A percentile compares a stretch with the other conserved stretches of the same genome.
Conservation (phyloP, 164 flowering plant genomes). For the Houttuynia cordata region DNA sequence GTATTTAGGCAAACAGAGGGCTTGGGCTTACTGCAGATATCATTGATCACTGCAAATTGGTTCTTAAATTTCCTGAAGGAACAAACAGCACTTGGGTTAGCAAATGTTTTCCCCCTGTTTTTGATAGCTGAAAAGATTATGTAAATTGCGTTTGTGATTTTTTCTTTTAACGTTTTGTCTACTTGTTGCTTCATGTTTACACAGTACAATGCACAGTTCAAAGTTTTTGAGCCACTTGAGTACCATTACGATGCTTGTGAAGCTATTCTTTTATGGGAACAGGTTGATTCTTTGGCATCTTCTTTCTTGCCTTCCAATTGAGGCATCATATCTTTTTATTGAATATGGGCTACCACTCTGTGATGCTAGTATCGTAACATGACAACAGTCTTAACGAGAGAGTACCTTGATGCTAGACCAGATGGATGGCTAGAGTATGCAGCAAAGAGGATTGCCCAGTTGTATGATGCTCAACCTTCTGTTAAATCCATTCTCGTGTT, state of each 20-base stretch:
- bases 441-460: conserved; percentile 88
- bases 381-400: conserved; percentile 96
- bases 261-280: conserved; percentile 88
- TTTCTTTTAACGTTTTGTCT: not conserved
- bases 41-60: conserved; percentile 79
- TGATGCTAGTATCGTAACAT: conserved; percentile 89
- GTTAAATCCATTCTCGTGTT: not conserved
- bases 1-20: conserved; percentile 77
- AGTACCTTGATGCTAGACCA: conserved; percentile 88
- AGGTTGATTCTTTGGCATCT: conserved; percentile 28
- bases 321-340: conserved; percentile 1
- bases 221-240: conserved; percentile 71
- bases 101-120: conserved; percentile 7
- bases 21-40: conserved; percentile 85
- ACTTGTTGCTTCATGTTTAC: not conserved
- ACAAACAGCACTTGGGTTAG: conserved; percentile 97
- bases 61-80: conserved; percentile 83
- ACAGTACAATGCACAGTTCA: conserved; percentile 87
- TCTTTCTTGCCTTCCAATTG: not conserved
- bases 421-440: conserved; percentile 98
- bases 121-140: too few relatives aligned
- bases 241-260: conserved; percentile 86
- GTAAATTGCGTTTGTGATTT: too few relatives aligned
- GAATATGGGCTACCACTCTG: conserved; percentile 14
- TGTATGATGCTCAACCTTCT: conserved; percentile 37